Evolutionary conservation across 306 rosid genomes (phyloP), one percentile per base, ranked within the genome.

Genomic region (Hippophae gyantsensis): DNA sequence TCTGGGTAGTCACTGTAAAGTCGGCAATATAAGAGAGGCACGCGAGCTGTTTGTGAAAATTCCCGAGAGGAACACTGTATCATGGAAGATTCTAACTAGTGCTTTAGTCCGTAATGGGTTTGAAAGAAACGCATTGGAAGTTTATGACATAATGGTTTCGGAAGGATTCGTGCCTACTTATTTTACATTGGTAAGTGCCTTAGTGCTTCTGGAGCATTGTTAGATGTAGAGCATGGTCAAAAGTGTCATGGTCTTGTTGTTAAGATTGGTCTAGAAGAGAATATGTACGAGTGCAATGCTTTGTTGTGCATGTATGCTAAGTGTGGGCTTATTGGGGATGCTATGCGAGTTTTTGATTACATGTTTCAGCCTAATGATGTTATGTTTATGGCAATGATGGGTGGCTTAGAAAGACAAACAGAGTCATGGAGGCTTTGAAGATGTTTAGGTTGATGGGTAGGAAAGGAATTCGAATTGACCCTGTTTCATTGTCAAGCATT

Each of bases 351-450:
- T 74, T 87, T 84, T 46, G 53, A 46, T 67, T 85, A 56, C 58
- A 72, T 87, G 73, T 48, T 26, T 52, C 83, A 87, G 44, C 92
- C 81, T 41, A 87, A 84, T 65, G 89, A 82, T 72, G 89, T 87
- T 71, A 75, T 89, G 50, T 84, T 87, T 72, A 87, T 92, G 1
- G 76, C 86, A 18, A 70, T 87, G 81, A 82, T 87, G 81, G 67
- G 77, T 52, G 92, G 86, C 4, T 76, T 87, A 53, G 72, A 79
- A 7, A 57, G 57, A 78, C 76, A 0, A 70, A 73, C 57, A 74
- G 73, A 52, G 78, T 71, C 6, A 32, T 25, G 54, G 86, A 84
- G 70, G 86, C 89, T 54, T 72, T 56, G 18, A 72, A 76, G 25
- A 65, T 78, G 82, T 82, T 82, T 61, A 72, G 82, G 52, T 42